Percentiles rank a stretch among this genome's conserved stretches.
Evolutionary conservation across 192 early-diverging fungal genomes (phyloP).

Genomic region (Glomus cerebriforme): DNA sequence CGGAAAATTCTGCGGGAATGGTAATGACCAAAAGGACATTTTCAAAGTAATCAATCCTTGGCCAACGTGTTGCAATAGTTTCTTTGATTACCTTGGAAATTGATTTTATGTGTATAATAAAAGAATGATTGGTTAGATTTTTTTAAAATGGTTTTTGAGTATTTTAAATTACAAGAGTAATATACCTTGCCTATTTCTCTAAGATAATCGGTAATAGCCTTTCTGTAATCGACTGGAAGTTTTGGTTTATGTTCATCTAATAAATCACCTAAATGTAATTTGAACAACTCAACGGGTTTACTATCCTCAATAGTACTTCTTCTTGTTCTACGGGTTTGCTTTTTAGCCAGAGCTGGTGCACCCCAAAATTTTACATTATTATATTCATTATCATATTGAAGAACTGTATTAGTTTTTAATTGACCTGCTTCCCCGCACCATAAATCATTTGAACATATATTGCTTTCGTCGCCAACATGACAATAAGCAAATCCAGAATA

Average conservation of each 20-base stretch:
- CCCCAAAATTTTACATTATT: not conserved
- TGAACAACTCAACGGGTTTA: constrained; percentile 1
- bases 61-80: not conserved
- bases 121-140: too few species aligned
- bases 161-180: not conserved
- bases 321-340: not conserved
- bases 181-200: not conserved
- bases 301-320: not conserved
- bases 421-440: not conserved
- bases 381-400: not conserved
- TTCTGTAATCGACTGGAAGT: not conserved
- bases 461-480: not conserved
- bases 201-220: constrained; percentile 21
- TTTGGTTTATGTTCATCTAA: not conserved
- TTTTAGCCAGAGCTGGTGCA: not conserved
- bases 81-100: constrained; percentile 6
- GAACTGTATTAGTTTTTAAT: not conserved
- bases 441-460: not conserved
- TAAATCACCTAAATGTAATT: not conserved
- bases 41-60: not conserved
- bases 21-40: constrained; percentile 6
- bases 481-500: not conserved
- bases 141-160: too few species aligned
- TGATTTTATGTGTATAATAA: not conserved
- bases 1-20: constrained; percentile 8